Evolutionary conservation across 2,329 filamentous ascomycete genomes (phyloP).

Genomic region (Lachnellula hyalina): DNA sequence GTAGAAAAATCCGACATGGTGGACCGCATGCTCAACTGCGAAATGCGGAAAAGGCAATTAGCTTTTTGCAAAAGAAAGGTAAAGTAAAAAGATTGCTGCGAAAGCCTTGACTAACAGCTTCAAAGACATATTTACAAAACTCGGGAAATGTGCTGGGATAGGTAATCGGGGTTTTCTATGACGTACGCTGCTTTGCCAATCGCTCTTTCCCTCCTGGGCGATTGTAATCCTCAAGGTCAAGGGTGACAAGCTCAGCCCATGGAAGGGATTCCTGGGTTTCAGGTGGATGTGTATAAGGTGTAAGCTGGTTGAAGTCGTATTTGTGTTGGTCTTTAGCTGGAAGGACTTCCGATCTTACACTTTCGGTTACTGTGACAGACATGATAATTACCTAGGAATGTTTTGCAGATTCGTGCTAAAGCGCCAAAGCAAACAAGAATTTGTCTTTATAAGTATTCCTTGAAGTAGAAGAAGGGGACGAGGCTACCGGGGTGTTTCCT

Average conservation of each 20-base stretch:
- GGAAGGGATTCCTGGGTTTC: constrained; percentile 40
- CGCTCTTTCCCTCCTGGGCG: constrained; percentile 45
- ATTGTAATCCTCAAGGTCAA: constrained; percentile 46
- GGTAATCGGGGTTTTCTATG: no score
- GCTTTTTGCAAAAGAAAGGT: no score
- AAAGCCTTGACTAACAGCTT: no score
- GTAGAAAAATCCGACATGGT: constrained; percentile 54
- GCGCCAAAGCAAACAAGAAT: no score
- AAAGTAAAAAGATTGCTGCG: no score
- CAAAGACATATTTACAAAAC: no score
- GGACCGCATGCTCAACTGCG: constrained; percentile 43
- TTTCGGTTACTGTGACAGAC: constrained; percentile 19
- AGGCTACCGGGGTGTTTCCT: background rate
- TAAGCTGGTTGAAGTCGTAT: constrained; percentile 29
- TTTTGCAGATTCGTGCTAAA: background rate
- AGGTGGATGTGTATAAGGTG: constrained; percentile 40
- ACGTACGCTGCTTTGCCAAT: constrained; percentile 39
- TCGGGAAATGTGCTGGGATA: no score
- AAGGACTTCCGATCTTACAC: background rate
- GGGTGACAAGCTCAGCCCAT: constrained; percentile 51
- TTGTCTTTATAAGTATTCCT: background rate
- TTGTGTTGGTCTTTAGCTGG: constrained; percentile 16
- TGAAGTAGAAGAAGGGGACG: background rate
- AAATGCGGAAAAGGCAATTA: constrained; percentile 2
- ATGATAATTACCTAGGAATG: background rate